A percentile compares a stretch with the other conserved stretches of the same genome.
phyloP scores from a whole-genome alignment of 441 rosid species.

The Adansonia grandidieri region DNA sequence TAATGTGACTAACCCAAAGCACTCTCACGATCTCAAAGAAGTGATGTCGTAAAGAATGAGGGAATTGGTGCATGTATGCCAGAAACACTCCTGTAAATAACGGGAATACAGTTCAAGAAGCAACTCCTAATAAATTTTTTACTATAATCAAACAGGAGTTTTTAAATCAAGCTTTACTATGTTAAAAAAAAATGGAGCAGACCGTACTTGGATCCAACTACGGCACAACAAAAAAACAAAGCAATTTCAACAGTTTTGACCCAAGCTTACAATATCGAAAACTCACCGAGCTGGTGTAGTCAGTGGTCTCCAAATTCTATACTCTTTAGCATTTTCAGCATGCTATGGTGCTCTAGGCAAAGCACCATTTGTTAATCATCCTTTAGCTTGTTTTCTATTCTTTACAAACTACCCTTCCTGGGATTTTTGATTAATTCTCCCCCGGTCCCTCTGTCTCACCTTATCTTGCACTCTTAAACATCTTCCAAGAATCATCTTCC shows the following conservation, averaged over 20 bases:
- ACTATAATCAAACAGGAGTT: slow-evolving; percentile 26
- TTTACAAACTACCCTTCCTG: slow-evolving; percentile 25
- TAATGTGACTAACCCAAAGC: too few relatives aligned
- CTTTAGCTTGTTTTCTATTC: slow-evolving; percentile 12
- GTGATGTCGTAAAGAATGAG: not conserved
- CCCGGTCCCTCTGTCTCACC: slow-evolving; percentile 1
- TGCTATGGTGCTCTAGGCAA: slow-evolving; percentile 23
- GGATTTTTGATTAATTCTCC: slow-evolving; percentile 21
- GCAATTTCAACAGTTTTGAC: slow-evolving; percentile 36
- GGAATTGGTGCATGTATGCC: not conserved
- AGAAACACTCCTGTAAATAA: not conserved
- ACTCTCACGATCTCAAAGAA: not conserved
- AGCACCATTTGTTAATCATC: slow-evolving; percentile 12
- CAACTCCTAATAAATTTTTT: slow-evolving; percentile 19
- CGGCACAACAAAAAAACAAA: slow-evolving; percentile 30
- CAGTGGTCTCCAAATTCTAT: slow-evolving; percentile 26
- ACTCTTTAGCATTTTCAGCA: slow-evolving; percentile 20
- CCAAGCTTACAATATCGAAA: slow-evolving; percentile 29
- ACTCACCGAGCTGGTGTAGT: slow-evolving; percentile 34
- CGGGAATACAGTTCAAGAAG: slow-evolving; percentile 21
- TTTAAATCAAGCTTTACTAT: slow-evolving; percentile 25
- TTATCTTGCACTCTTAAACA: slow-evolving; percentile 10
- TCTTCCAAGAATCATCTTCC: slow-evolving; percentile 31
- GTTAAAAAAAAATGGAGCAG: not conserved
- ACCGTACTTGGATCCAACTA: slow-evolving; percentile 35